These are phyloP conservation scores for Ophiorrhiza pumila DNA, from an alignment of 257 asterid species.

Conservation along the genomic window DNA sequence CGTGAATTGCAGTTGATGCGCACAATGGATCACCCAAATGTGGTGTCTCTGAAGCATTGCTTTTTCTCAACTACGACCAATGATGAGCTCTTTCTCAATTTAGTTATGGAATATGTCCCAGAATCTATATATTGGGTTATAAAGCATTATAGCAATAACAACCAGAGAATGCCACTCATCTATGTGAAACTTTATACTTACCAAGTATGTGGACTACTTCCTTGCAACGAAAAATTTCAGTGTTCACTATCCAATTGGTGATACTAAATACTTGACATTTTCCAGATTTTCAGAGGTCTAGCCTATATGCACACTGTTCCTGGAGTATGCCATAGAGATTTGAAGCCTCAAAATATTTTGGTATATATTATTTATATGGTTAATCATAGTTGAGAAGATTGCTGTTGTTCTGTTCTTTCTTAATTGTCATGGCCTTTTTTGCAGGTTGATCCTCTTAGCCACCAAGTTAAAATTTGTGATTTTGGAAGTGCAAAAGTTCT, in stretches of 20 bases:
- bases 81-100: slow-evolving; percentile 84
- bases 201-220: slow-evolving; percentile 49
- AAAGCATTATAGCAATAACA: slow-evolving; percentile 70
- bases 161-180: slow-evolving; percentile 90
- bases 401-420: slow-evolving; percentile 4
- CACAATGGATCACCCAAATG: slow-evolving; percentile 90
- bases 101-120: slow-evolving; percentile 95
- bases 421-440: slow-evolving; percentile 8
- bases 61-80: slow-evolving; percentile 83
- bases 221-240: background rate
- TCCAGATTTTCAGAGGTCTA: slow-evolving; percentile 88
- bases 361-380: slow-evolving; percentile 32
- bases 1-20: slow-evolving; percentile 96
- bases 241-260: background rate
- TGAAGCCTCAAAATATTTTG: slow-evolving; percentile 96
- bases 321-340: slow-evolving; percentile 90
- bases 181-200: slow-evolving; percentile 87
- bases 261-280: slow-evolving; percentile 11
- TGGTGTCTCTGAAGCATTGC: slow-evolving; percentile 86
- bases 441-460: slow-evolving; percentile 81
- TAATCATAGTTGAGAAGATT: background rate
- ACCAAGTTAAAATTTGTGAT: slow-evolving; percentile 90
- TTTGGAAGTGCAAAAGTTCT: slow-evolving; percentile 96
- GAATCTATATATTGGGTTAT: slow-evolving; percentile 70
- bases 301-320: slow-evolving; percentile 96